Percentiles rank a stretch among this genome's conserved stretches.
These are phyloP conservation scores for Podaxis sp. DNA, from an alignment of 768 basidiomycete genomes.

Conservation along the genomic window DNA sequence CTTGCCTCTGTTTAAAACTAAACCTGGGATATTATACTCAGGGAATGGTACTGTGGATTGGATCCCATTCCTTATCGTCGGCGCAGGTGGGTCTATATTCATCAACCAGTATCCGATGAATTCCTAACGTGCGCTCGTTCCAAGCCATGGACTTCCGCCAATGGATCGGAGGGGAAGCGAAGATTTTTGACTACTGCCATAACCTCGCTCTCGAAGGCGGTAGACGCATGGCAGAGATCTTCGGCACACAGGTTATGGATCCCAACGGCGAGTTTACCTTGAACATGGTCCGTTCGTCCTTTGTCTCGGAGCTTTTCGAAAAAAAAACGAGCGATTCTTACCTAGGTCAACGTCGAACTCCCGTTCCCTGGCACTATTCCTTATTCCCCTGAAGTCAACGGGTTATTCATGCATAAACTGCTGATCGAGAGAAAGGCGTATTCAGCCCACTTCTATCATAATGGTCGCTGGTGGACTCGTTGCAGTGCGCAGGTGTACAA, in stretches of 20 bases:
- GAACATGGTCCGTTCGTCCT: constrained; percentile 51
- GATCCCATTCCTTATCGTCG: constrained; percentile 48
- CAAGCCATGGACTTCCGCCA: constrained; percentile 68
- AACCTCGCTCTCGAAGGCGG: constrained; percentile 66
- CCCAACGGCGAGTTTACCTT: constrained; percentile 51
- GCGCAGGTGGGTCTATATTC: constrained; percentile 35
- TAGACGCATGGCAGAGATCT: constrained; percentile 46
- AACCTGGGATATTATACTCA: constrained; percentile 18
- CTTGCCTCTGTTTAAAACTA: neutral
- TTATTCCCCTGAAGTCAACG: constrained; percentile 16
- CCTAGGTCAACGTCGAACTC: constrained; percentile 31
- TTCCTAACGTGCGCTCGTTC: neutral
- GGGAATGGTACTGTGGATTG: constrained; percentile 66
- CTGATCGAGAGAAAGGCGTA: constrained; percentile 26
- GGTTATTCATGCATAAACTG: constrained; percentile 23
- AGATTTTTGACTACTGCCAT: constrained; percentile 69
- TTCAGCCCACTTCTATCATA: constrained; percentile 29
- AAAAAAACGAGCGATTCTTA: neutral
- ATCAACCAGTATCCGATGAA: neutral
- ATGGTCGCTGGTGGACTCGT: constrained; percentile 35
- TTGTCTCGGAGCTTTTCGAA: neutral
- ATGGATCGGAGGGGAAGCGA: constrained; percentile 70
- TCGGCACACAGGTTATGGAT: constrained; percentile 64
- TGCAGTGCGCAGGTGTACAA: constrained; percentile 38
- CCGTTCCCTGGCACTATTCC: constrained; percentile 24